A percentile compares a stretch with the other conserved stretches of the same genome.
Conservation (phyloP, 2,329 filamentous ascomycete genomes). For the Lachnellula willkommii region DNA sequence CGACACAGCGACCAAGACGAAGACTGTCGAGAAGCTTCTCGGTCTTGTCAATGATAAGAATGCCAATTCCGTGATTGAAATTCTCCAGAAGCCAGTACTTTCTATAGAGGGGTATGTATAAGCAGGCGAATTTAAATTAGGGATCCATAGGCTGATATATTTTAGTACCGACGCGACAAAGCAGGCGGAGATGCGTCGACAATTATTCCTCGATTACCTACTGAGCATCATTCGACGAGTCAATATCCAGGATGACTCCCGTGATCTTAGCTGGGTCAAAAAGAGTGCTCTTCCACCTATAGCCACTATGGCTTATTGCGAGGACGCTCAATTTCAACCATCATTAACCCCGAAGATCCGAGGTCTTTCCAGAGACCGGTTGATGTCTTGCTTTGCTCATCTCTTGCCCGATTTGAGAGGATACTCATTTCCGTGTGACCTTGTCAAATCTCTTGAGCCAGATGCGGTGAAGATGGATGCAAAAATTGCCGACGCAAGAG, state of each 20-base stretch:
- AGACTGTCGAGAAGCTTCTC: constrained; percentile 64
- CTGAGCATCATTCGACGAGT: constrained; percentile 27
- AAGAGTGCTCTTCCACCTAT: constrained; percentile 32
- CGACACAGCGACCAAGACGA: constrained; percentile 79
- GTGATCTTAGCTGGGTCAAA: constrained; percentile 22
- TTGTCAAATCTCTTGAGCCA: constrained; percentile 23
- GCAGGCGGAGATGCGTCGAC: constrained; percentile 28
- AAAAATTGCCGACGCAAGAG: constrained; percentile 47
- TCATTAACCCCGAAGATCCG: constrained; percentile 48
- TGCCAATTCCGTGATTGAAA: constrained; percentile 40
- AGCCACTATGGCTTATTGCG: constrained; percentile 50
- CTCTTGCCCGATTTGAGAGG: constrained; percentile 50
- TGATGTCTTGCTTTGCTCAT: constrained; percentile 54
- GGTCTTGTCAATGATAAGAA: constrained; percentile 18
- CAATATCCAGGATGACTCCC: constrained; percentile 19
- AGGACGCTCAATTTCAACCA: constrained; percentile 37
- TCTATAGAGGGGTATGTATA: constrained; percentile 32
- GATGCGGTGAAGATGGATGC: constrained; percentile 49
- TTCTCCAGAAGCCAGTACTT: constrained; percentile 42
- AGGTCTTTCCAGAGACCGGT: constrained; percentile 49
- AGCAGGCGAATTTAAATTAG: background rate
- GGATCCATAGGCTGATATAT: constrained; percentile 3
- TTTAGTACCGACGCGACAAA: constrained; percentile 17
- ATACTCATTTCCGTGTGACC: constrained; percentile 37
- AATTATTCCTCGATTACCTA: constrained; percentile 30